These are phyloP conservation scores for Neurospora sp. DNA, from an alignment of 495 filamentous ascomycete species.

Conservation along the genomic window DNA sequence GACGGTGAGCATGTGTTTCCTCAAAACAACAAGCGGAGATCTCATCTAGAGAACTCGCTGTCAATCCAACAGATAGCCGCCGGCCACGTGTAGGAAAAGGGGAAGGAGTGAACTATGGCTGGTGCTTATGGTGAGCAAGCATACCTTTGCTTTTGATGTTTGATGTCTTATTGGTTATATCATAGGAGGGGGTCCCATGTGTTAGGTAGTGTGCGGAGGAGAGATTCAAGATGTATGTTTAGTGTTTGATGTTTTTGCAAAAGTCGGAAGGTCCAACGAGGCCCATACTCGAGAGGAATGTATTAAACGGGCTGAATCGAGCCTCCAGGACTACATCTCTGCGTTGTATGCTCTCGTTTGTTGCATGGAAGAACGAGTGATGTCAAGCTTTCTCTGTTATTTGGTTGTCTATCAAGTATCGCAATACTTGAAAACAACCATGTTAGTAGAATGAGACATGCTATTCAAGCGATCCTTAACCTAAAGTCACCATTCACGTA, in stretches of 20 bases:
- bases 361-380: neutral
- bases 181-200: neutral
- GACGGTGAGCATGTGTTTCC: neutral
- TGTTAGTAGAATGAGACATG: neutral
- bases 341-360: neutral
- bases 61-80: neutral
- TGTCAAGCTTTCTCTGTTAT: neutral
- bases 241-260: neutral
- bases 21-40: neutral
- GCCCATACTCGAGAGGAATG: neutral
- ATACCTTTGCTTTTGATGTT: neutral
- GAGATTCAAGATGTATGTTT: neutral
- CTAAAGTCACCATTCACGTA: neutral
- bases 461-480: neutral
- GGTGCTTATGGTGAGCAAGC: neutral
- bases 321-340: too few relatives aligned
- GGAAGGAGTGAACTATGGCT: neutral
- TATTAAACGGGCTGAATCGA: neutral
- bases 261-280: neutral
- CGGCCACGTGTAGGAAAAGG: neutral
- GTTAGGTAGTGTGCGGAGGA: neutral
- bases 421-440: neutral
- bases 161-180: neutral
- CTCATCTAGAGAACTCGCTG: neutral
- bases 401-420: too few relatives aligned